Base-by-base conservation (phyloP, 345 rosid genomes). In the Gossypium arboreum region DNA sequence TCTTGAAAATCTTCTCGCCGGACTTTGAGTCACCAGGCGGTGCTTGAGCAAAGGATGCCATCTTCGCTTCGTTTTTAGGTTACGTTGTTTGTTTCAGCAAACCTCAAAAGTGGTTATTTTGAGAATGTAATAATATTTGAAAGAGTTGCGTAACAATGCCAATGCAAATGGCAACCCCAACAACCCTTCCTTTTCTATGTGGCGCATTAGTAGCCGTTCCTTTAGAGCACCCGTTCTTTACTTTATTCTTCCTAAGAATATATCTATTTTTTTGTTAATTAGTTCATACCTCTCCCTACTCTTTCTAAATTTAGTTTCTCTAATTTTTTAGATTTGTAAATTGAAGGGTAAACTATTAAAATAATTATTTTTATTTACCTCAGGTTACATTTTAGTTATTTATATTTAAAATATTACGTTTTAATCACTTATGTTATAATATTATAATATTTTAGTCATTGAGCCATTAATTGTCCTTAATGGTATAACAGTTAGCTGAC, bases 1-100 rank as follows among this genome's bases (percentile, higher is more conserved):
- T 92, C 85, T 79, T 86, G 87, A 92, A 94, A 83, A 90, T 92
- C 83, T 94, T 94, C 80, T 90, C 97, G 20, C 98, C 97, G 54
- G 81, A 78, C 75, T 88, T 86, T 0, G 83, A 17, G 66, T 92
- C 47, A 52, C 97, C 97, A 2, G 92, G 87, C 1, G 97, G 97
- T 29, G 97, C 98, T 85, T 91, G 79, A 16, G 79, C 81, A 77
- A 92, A 90, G 51, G 94, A 82, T 73, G 97, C 97, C 98, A 94
- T 34, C 62, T 56, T 58, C 34, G 34, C 27, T 57, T 20, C 1
- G 2, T 17, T 8, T 2, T 18, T 56, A 7, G 41, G 41, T 55
- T n/a, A n/a, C 11, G 58, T 17, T n/a, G 20, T 55, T 55, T 55
- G 11, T n/a, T 20, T 57, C 27, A 9, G 62, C 62, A 24, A 58